These are phyloP conservation scores for Gelatoporia subvermispora DNA, from an alignment of 768 basidiomycete species.

Conservation along the genomic window DNA sequence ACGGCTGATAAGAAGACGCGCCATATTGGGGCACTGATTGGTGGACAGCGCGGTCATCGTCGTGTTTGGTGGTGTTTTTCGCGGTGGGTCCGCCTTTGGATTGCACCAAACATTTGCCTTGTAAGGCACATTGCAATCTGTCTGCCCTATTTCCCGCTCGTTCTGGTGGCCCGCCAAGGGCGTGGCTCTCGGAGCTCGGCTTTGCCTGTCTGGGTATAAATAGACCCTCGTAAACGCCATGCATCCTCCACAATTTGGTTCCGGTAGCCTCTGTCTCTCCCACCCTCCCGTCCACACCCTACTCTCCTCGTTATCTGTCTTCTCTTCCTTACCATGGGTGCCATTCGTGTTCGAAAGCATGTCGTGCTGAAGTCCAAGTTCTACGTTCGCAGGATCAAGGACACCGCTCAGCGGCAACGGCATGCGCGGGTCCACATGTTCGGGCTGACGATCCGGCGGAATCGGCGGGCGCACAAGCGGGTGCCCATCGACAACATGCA, in stretches of 20 bases:
- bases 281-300: not conserved
- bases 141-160: not conserved
- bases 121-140: conserved; percentile 12
- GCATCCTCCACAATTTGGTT: not conserved
- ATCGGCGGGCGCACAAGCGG: no score
- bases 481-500: no score
- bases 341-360: no score
- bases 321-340: no score
- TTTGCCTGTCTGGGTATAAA: not conserved
- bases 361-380: no score
- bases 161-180: not conserved
- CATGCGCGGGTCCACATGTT: conserved; percentile 1
- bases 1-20: not conserved
- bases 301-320: not conserved
- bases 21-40: not conserved
- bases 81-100: conserved; percentile 13
- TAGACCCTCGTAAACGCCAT: not conserved
- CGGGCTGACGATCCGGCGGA: no score
- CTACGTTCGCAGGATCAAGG: not conserved
- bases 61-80: conserved; percentile 9
- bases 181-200: not conserved
- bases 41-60: not conserved
- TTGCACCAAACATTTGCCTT: conserved; percentile 8
- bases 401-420: conserved; percentile 3
- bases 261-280: not conserved